Conservation (phyloP, 345 rosid species). For the Moricandia moricandioides region DNA sequence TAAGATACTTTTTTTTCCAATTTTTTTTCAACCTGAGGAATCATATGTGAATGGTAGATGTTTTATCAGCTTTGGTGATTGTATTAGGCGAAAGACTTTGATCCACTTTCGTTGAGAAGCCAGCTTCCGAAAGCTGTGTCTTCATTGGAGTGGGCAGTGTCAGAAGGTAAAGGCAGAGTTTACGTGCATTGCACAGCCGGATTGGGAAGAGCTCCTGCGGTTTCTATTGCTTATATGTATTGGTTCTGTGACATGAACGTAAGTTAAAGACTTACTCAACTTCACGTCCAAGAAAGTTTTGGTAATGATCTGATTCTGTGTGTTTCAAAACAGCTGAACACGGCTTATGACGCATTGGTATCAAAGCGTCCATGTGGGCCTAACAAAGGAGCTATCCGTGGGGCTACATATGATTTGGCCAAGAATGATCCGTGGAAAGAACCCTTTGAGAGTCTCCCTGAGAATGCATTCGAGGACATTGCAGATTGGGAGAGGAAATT, state of each 20-base stretch:
- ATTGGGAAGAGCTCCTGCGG: slow-evolving; percentile 93
- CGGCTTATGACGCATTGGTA: slow-evolving; percentile 65
- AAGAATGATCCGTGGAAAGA: slow-evolving; percentile 80
- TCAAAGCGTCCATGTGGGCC: slow-evolving; percentile 86
- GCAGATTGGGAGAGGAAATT: slow-evolving; percentile 91
- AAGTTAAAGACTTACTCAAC: slow-evolving; percentile 33
- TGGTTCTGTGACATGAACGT: slow-evolving; percentile 82
- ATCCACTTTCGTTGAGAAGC: slow-evolving; percentile 77
- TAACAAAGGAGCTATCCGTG: slow-evolving; percentile 65
- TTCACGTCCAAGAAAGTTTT: not conserved
- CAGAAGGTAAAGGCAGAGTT: slow-evolving; percentile 72
- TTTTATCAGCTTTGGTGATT: not conserved
- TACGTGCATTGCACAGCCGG: slow-evolving; percentile 96
- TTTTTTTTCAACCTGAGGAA: not conserved
- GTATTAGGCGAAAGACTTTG: slow-evolving; percentile 73
- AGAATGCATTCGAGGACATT: slow-evolving; percentile 64
- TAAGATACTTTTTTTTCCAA: slow-evolving; percentile 41
- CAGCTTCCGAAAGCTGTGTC: slow-evolving; percentile 81
- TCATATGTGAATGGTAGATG: not conserved
- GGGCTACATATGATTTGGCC: slow-evolving; percentile 83
- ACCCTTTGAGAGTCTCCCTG: slow-evolving; percentile 76
- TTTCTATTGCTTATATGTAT: slow-evolving; percentile 79
- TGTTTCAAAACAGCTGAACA: slow-evolving; percentile 49
- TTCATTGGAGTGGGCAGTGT: slow-evolving; percentile 77
- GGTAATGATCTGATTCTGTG: slow-evolving; percentile 14